Percentiles rank a stretch among this genome's conserved stretches.
phyloP scores from a whole-genome alignment of 495 filamentous ascomycete species.

The Thozetella sp. region DNA sequence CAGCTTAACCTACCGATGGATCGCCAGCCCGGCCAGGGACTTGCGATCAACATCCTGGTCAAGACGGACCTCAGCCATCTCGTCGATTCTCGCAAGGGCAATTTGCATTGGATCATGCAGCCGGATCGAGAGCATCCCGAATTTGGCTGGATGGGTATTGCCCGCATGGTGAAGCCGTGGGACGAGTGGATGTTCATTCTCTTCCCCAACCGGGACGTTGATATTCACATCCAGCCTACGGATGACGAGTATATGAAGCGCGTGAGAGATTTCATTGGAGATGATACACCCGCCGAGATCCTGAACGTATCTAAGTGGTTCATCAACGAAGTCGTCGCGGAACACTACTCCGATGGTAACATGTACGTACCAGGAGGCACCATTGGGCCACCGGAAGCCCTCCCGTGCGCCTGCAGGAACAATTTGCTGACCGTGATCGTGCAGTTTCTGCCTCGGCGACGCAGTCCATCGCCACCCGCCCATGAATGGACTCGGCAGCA shows the following conservation, averaged over 20 bases:
- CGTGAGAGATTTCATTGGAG: constrained; percentile 49
- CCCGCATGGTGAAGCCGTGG: constrained; percentile 36
- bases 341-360: constrained; percentile 26
- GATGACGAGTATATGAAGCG: constrained; percentile 27
- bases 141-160: constrained; percentile 21
- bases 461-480: constrained; percentile 44
- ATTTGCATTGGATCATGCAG: constrained; percentile 50
- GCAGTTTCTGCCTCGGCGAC: constrained; percentile 39
- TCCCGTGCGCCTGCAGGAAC: not conserved
- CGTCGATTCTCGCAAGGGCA: constrained; percentile 43
- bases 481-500: constrained; percentile 36
- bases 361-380: too few relatives aligned
- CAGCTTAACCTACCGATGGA: constrained; percentile 41
- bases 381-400: too few relatives aligned
- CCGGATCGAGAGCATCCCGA: constrained; percentile 25
- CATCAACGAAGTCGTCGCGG: constrained; percentile 35
- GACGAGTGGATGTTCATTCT: constrained; percentile 37
- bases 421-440: not conserved
- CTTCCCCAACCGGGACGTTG: constrained; percentile 15
- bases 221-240: constrained; percentile 18
- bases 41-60: constrained; percentile 49
- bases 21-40: constrained; percentile 35
- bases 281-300: constrained; percentile 33
- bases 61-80: constrained; percentile 49
- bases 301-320: constrained; percentile 26